phyloP scores from a whole-genome alignment of 2,329 filamentous ascomycete genomes.

The Curvularia hawaiiensis region DNA sequence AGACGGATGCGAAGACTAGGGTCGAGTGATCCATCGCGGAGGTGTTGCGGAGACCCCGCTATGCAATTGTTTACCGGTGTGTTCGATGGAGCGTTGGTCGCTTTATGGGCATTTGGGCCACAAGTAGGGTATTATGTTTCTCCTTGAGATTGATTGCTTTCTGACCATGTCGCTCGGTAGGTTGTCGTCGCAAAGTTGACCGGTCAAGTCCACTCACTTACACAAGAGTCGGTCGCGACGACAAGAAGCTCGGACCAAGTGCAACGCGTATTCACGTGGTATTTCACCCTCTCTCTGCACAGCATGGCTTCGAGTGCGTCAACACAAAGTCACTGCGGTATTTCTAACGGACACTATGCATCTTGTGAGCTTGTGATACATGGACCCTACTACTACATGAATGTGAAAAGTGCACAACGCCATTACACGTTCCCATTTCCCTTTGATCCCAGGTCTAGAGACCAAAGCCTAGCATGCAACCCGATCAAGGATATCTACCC shows the following conservation, averaged over 20 bases:
- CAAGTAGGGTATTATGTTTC: background rate
- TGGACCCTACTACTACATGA: conserved; percentile 13
- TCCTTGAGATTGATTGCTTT: background rate
- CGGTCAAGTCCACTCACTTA: conserved; percentile 6
- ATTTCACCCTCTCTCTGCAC: background rate
- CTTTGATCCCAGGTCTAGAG: background rate
- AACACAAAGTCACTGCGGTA: background rate
- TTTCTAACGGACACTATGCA: background rate
- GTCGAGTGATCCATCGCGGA: conserved; percentile 43
- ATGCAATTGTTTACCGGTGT: conserved; percentile 13
- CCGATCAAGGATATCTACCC: conserved; percentile 21
- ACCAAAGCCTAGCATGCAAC: conserved; percentile 10
- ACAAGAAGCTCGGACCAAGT: conserved; percentile 15
- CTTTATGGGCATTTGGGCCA: conserved; percentile 4
- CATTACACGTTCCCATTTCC: conserved; percentile 2
- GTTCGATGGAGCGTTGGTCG: background rate
- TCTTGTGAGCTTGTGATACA: background rate
- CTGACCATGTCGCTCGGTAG: background rate
- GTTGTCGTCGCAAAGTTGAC: conserved; percentile 3
- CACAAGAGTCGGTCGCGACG: conserved; percentile 16
- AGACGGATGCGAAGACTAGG: conserved; percentile 52
- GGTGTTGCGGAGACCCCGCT: conserved; percentile 27
- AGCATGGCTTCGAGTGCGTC: background rate
- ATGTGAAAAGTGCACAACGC: conserved; percentile 4
- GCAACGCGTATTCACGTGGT: conserved; percentile 25